Evolutionary conservation across 257 asterid genomes (phyloP).

Genomic region (Scutellaria barbata): DNA sequence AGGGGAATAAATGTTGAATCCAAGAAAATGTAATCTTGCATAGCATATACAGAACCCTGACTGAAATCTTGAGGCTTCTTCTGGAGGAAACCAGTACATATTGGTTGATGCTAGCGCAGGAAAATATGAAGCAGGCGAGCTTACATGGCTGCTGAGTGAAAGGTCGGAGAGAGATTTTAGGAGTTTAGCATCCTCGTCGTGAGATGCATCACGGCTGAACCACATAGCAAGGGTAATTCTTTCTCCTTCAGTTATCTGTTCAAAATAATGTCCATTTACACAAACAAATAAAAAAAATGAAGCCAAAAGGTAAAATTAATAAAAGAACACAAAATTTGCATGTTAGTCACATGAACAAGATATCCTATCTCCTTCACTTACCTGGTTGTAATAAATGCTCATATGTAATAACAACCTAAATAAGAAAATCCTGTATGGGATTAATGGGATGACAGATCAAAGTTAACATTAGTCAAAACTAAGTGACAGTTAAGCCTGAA

Average conservation of each 20-base stretch:
- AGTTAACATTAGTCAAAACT: neutral
- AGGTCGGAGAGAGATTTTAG: slow-evolving; percentile 56
- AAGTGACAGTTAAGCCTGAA: slow-evolving; percentile 8
- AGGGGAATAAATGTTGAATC: slow-evolving; percentile 57
- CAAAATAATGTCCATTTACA: neutral
- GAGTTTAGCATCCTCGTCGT: slow-evolving; percentile 83
- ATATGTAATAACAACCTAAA: too few species aligned
- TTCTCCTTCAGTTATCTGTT: slow-evolving; percentile 82
- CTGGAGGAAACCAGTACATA: slow-evolving; percentile 97
- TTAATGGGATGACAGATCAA: too few species aligned
- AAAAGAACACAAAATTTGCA: neutral
- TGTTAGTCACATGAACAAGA: neutral
- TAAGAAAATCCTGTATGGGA: too few species aligned
- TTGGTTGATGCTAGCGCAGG: slow-evolving; percentile 67
- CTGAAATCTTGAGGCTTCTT: slow-evolving; percentile 62
- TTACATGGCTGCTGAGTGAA: slow-evolving; percentile 33
- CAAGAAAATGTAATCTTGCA: slow-evolving; percentile 73
- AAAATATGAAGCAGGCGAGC: slow-evolving; percentile 40
- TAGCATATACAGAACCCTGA: slow-evolving; percentile 81
- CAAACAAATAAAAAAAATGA: slow-evolving; percentile 1
- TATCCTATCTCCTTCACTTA: slow-evolving; percentile 53
- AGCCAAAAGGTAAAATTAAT: slow-evolving; percentile 1
- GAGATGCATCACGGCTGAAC: slow-evolving; percentile 83
- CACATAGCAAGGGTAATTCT: slow-evolving; percentile 86
- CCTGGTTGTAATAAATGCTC: slow-evolving; percentile 34